Percentiles rank a stretch among this genome's conserved stretches.
These are phyloP conservation scores for Gossypium longicalyx DNA, from an alignment of 345 rosid genomes.

Conservation along the genomic window DNA sequence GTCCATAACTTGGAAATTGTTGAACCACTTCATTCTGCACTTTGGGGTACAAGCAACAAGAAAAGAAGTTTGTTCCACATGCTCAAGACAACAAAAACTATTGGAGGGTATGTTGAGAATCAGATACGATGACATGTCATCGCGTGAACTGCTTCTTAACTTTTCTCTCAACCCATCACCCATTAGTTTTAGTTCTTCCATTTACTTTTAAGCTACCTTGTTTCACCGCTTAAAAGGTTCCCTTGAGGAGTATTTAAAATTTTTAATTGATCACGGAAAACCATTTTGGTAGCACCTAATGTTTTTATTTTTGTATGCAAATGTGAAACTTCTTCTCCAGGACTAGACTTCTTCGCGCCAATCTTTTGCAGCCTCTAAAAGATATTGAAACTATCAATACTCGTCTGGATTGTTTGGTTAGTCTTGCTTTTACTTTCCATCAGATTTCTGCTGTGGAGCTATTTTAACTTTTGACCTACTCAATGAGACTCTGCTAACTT, in stretches of 20 bases:
- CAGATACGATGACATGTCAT: conserved; percentile 8
- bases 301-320: neutral
- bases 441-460: conserved; percentile 21
- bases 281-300: neutral
- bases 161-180: neutral
- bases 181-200: neutral
- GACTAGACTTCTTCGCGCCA: conserved; percentile 96
- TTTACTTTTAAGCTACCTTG: neutral
- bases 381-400: conserved; percentile 87
- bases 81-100: conserved; percentile 94
- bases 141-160: conserved; percentile 9
- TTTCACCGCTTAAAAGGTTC: neutral
- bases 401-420: conserved; percentile 93
- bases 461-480: neutral
- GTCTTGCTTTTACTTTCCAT: conserved; percentile 27
- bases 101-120: conserved; percentile 66
- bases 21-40: conserved; percentile 77
- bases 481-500: neutral
- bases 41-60: conserved; percentile 86
- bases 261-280: conserved; percentile 1
- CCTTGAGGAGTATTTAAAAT: neutral
- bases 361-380: conserved; percentile 93
- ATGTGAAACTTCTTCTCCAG: conserved; percentile 43
- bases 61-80: conserved; percentile 90
- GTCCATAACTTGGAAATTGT: conserved; percentile 89